phyloP scores from a whole-genome alignment of 2,329 filamentous ascomycete genomes.

The Aspergillus pseudoviridinutans region DNA sequence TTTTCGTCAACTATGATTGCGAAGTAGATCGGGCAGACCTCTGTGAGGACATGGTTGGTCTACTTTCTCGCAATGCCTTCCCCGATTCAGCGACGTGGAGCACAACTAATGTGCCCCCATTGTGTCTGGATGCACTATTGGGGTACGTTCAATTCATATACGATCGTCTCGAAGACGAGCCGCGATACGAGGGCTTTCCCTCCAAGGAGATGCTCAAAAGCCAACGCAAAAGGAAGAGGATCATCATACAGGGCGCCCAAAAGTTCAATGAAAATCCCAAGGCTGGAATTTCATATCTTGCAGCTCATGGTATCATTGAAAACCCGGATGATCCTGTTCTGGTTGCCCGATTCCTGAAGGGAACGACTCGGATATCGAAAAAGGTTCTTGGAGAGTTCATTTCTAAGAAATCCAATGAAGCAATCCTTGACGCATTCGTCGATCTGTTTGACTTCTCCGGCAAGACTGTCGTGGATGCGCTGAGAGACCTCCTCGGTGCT shows the following conservation, averaged over 20 bases:
- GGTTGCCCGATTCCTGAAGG: conserved; percentile 82
- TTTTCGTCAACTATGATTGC: conserved; percentile 98
- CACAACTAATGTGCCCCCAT: conserved; percentile 91
- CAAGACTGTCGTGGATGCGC: conserved; percentile 84
- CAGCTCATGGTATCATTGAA: conserved; percentile 79
- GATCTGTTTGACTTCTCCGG: conserved; percentile 81
- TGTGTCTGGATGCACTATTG: conserved; percentile 88
- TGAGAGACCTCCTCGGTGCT: conserved; percentile 79
- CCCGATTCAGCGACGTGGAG: conserved; percentile 98
- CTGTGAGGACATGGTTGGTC: conserved; percentile 90
- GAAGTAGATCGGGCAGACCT: conserved; percentile 86
- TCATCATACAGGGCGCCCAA: conserved; percentile 79
- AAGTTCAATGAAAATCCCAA: conserved; percentile 97
- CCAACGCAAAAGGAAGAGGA: conserved; percentile 74
- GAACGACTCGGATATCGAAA: conserved; percentile 85
- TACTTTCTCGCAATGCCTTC: conserved; percentile 89
- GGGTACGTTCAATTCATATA: conserved; percentile 90
- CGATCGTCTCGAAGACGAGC: conserved; percentile 72
- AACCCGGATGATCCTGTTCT: conserved; percentile 68
- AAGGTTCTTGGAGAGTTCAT: conserved; percentile 87
- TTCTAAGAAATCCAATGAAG: conserved; percentile 84
- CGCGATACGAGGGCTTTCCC: conserved; percentile 62
- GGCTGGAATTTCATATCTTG: conserved; percentile 78
- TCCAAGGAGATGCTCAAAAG: conserved; percentile 62
- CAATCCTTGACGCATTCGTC: conserved; percentile 79